A percentile compares a stretch with the other conserved stretches of the same genome.
phyloP scores from a whole-genome alignment of 495 filamentous ascomycete genomes.

The Rhizodiscina lignyota region DNA sequence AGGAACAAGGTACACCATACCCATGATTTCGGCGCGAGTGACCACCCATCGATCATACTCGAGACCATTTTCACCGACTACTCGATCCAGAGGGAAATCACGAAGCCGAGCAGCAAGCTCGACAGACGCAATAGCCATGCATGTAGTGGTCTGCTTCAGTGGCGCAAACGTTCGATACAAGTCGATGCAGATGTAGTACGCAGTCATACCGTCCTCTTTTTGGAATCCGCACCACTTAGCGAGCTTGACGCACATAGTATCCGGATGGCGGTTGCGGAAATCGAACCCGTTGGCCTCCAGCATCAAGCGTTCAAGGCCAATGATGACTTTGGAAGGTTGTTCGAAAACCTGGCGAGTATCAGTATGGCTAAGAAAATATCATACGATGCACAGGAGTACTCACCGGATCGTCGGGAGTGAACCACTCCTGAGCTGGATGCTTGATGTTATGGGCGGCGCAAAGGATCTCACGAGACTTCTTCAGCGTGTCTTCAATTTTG shows the following conservation, averaged over 20 bases:
- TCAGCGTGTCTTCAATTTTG: conserved; percentile 94
- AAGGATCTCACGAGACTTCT: conserved; percentile 87
- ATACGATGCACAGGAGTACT: conserved; percentile 4
- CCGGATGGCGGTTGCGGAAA: conserved; percentile 79
- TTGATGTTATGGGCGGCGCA: conserved; percentile 82
- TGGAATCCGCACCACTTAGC: conserved; percentile 32
- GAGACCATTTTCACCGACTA: conserved; percentile 23
- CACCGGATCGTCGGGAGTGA: conserved; percentile 72
- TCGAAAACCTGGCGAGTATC: conserved; percentile 69
- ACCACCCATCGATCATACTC: conserved; percentile 42
- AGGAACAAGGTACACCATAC: conserved; percentile 18
- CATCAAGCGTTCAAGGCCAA: conserved; percentile 81
- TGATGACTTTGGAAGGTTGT: conserved; percentile 51
- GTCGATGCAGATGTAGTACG: conserved; percentile 72
- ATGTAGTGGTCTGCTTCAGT: conserved; percentile 65
- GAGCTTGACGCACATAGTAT: conserved; percentile 68
- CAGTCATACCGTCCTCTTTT: conserved; percentile 31
- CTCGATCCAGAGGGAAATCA: no score
- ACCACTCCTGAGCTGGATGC: conserved; percentile 47
- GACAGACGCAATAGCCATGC: conserved; percentile 65
- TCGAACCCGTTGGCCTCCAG: conserved; percentile 90
- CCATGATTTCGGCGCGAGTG: conserved; percentile 52
- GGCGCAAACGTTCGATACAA: conserved; percentile 85
- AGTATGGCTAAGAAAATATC: conserved; percentile 1
- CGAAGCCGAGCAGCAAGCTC: conserved; percentile 61